These are phyloP conservation scores for Lenzites betulinus DNA, from an alignment of 768 basidiomycete species.

Conservation along the genomic window DNA sequence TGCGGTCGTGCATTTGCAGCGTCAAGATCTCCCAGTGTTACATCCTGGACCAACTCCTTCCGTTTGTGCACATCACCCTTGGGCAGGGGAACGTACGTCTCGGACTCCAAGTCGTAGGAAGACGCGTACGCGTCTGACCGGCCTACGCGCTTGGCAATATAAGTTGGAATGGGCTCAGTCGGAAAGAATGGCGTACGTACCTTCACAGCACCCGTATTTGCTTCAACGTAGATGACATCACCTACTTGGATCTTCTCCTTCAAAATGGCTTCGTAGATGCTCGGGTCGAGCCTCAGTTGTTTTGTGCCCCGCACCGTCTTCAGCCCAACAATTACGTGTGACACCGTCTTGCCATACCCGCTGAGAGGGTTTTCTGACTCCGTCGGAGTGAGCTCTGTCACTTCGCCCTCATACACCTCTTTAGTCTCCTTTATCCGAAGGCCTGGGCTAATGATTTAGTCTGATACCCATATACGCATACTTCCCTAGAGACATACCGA, in stretches of 20 bases:
- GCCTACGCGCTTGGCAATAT: slow-evolving; percentile 73
- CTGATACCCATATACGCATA: not conserved
- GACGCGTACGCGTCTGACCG: slow-evolving; percentile 97
- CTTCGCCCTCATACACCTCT: slow-evolving; percentile 98
- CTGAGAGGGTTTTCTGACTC: slow-evolving; percentile 97
- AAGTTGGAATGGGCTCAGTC: not conserved
- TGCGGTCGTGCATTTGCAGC: slow-evolving; percentile 95
- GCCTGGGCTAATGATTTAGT: slow-evolving; percentile 47
- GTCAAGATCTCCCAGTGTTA: slow-evolving; percentile 93
- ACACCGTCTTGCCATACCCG: slow-evolving; percentile 97
- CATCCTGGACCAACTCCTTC: slow-evolving; percentile 94
- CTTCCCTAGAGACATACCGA: slow-evolving; percentile 73
- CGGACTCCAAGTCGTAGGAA: slow-evolving; percentile 96
- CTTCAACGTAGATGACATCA: slow-evolving; percentile 95
- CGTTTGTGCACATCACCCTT: slow-evolving; percentile 97
- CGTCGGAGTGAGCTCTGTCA: slow-evolving; percentile 94
- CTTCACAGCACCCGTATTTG: slow-evolving; percentile 93
- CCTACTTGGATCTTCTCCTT: slow-evolving; percentile 97
- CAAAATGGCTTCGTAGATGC: slow-evolving; percentile 94
- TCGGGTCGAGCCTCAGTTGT: slow-evolving; percentile 90
- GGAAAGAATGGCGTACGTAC: slow-evolving; percentile 39
- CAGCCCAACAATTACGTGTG: slow-evolving; percentile 95
- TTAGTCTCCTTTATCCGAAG: slow-evolving; percentile 99
- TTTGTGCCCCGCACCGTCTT: slow-evolving; percentile 90
- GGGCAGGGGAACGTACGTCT: slow-evolving; percentile 96